These are phyloP conservation scores for Claviceps sp. DNA, from an alignment of 2,329 filamentous ascomycete genomes.

Conservation along the genomic window DNA sequence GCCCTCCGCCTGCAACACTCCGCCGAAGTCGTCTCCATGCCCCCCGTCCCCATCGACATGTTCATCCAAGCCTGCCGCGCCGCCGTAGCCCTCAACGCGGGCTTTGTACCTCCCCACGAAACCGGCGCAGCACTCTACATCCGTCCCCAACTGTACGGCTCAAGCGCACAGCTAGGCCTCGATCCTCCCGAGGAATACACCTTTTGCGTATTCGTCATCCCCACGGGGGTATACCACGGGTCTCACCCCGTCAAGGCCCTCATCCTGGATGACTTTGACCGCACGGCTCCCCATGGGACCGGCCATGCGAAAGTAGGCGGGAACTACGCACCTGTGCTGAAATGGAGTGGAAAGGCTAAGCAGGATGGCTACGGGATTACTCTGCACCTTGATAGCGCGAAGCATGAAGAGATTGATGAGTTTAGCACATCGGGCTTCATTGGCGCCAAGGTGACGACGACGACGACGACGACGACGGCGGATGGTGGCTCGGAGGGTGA, in stretches of 20 bases:
- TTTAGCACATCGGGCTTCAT: constrained; percentile 94
- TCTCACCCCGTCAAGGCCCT: constrained; percentile 74
- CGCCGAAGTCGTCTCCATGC: constrained; percentile 71
- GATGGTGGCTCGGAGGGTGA: too few relatives aligned
- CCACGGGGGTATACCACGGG: constrained; percentile 90
- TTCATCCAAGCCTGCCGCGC: constrained; percentile 67
- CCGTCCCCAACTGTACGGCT: constrained; percentile 78
- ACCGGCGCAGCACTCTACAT: constrained; percentile 90
- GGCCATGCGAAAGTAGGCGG: constrained; percentile 90
- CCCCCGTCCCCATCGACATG: constrained; percentile 59
- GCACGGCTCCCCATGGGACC: constrained; percentile 79
- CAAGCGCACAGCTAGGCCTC: constrained; percentile 73
- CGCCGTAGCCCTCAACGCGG: constrained; percentile 79
- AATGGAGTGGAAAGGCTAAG: constrained; percentile 72
- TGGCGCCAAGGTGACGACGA: constrained; percentile 47
- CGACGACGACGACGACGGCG: constrained; percentile 34
- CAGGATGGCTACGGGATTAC: constrained; percentile 83
- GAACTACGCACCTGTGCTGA: constrained; percentile 86
- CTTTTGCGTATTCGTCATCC: constrained; percentile 80
- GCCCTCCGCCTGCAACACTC: constrained; percentile 75
- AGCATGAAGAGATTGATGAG: constrained; percentile 78
- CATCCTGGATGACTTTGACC: constrained; percentile 86
- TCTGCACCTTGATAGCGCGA: constrained; percentile 78
- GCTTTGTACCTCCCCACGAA: constrained; percentile 77
- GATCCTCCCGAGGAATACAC: constrained; percentile 84